Evolutionary conservation across 176 grass and related monocot species (phyloP), one percentile per base, ranked within the genome.

Genomic region (Zizania latifolia): DNA sequence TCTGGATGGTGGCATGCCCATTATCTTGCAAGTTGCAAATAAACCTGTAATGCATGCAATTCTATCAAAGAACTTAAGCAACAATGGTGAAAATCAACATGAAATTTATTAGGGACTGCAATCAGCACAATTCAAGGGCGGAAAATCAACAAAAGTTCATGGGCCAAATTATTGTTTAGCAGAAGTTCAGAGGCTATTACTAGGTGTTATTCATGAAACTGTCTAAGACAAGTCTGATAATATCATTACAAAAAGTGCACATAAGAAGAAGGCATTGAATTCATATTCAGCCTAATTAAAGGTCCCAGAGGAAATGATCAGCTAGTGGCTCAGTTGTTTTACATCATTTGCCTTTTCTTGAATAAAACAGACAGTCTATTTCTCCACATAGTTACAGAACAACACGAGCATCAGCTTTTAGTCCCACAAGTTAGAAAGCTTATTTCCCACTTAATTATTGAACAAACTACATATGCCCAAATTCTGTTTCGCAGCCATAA

Each of bases 141-240:
- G 64, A 71, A 74, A 78, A 78, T 55, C 30, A 62, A 54, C 10
- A 74, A 22, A 40, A 46, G 3, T 16, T 78, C 40, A 34, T 10
- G 45, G 68, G 58, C n/a, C 14, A 46, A 27, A 67, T 5, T 19
- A 27, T 19, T 45, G 19, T 74, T 67, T 51, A 35, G n/a, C 33
- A 32, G 4, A 65, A 10, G 23, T 13, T 32, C 7, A 65, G 46
- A n/a, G 45, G 17, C 1, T 28, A 19, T 8, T 32, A 0, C 14
- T 46, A 72, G 32, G 35, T 10, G 4, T 4, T 28, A 24, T n/a
- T 58, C 26, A 82, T 58, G 28, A 68, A 82, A 75, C 28, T 74
- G 8, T 44, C 10, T 22, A 38, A 14, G 5, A 69, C 32, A 67
- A 76, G 29, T 75, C 12, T 75, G 72, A 0, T 28, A 72, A 38